These are phyloP conservation scores for Podila epigama DNA, from an alignment of 192 early-diverging fungal species.

Conservation along the genomic window DNA sequence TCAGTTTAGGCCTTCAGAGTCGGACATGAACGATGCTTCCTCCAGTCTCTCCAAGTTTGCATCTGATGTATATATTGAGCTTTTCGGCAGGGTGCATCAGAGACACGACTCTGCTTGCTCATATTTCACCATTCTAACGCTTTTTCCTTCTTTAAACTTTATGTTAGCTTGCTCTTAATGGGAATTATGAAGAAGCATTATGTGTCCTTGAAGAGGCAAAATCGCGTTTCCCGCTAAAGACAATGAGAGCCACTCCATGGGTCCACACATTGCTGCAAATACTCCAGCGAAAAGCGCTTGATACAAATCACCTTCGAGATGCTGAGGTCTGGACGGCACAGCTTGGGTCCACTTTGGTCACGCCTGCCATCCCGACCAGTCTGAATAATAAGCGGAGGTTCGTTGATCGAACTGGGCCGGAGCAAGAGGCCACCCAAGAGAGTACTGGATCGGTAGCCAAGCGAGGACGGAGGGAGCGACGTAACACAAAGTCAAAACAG, in stretches of 20 bases:
- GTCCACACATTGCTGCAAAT: conserved; percentile 37
- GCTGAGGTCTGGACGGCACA: conserved; percentile 25
- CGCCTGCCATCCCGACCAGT: background rate
- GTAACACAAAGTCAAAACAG: background rate
- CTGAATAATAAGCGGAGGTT: background rate
- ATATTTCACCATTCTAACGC: background rate
- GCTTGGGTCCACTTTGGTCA: conserved; percentile 13
- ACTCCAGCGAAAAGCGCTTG: conserved; percentile 24
- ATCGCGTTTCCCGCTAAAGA: conserved; percentile 18
- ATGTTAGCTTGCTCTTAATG: conserved; percentile 8
- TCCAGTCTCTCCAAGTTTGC: conserved; percentile 18
- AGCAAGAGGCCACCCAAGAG: background rate
- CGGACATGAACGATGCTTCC: conserved; percentile 28
- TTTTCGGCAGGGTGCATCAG: background rate
- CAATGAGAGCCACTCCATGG: conserved; percentile 27
- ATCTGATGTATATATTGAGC: conserved; percentile 11
- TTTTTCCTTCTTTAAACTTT: background rate
- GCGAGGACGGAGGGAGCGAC: background rate
- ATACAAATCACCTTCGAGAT: conserved; percentile 11
- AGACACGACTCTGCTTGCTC: background rate
- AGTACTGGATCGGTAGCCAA: background rate
- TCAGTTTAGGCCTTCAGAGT: conserved; percentile 15
- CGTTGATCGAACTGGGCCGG: background rate
- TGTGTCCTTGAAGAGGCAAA: conserved; percentile 19
- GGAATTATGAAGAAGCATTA: conserved; percentile 15